A percentile compares a stretch with the other conserved stretches of the same genome.
phyloP scores from a whole-genome alignment of 768 basidiomycete species.

The Phaffia tasmanica region DNA sequence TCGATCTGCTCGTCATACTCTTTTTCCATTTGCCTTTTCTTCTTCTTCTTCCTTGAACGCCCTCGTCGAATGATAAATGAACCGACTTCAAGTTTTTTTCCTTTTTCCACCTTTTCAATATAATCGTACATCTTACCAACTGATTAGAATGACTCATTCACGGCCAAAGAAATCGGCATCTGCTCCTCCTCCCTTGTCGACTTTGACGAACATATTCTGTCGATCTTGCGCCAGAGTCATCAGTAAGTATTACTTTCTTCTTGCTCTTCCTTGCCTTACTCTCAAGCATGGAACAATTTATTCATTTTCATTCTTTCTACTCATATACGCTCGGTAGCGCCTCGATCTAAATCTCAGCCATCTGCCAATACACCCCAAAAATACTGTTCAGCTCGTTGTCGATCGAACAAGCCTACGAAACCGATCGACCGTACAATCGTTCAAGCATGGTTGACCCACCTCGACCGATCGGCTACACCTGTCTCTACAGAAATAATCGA shows the following conservation, averaged over 20 bases:
- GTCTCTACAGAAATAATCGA: constrained; percentile 7
- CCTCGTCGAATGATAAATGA: too few relatives aligned
- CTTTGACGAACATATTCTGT: neutral
- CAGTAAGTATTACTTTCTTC: neutral
- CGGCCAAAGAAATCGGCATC: neutral
- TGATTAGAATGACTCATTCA: too few relatives aligned
- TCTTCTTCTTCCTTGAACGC: too few relatives aligned
- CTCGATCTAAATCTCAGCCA: neutral
- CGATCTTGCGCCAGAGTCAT: constrained; percentile 5
- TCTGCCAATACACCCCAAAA: neutral
- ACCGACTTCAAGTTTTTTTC: too few relatives aligned
- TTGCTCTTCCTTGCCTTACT: neutral
- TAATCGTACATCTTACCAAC: too few relatives aligned
- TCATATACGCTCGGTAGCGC: neutral
- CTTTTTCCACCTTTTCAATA: too few relatives aligned
- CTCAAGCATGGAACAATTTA: neutral
- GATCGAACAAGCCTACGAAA: neutral
- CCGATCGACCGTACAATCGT: neutral
- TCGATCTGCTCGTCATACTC: too few relatives aligned
- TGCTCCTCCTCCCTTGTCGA: neutral
- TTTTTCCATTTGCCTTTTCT: too few relatives aligned
- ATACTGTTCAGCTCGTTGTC: constrained; percentile 1
- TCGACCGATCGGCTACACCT: neutral
- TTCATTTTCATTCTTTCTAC: neutral
- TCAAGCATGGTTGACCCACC: neutral